Evolutionary conservation across 768 basidiomycete genomes (phyloP), one percentile per base, ranked within the genome.

Genomic region (Roridomyces roridus): DNA sequence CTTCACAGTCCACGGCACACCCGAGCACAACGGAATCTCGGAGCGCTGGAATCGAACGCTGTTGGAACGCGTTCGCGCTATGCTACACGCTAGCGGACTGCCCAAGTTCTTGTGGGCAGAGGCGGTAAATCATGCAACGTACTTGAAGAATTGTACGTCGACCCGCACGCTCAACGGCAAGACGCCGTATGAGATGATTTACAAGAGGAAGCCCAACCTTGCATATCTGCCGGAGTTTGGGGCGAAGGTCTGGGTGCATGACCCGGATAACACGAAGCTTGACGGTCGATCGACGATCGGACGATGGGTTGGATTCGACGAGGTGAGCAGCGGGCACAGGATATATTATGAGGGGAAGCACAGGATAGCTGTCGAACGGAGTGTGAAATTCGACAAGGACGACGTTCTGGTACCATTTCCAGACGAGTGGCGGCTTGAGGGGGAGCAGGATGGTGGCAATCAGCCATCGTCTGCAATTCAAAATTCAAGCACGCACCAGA

Each of bases 21-120:
- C 72, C 2, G 63, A 76, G 34, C 69, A 77, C 56, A 77, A 77
- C 52, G 73, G 78, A 14, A 53, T 79, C 11, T 72, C 76, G 0
- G 76, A 80, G 54, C 59, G 69, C 3, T 64, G 71, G 21, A 78
- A 74, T 31, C 58, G 72, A 2, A 70, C 65, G 0, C 29, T 74
- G 1, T 10, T 71, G 5, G 70, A 77, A 24, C 59, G 65, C 11
- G 67, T 70, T 9, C 59, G 66, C 1, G 74, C 77, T 0, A 66
- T 77, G 66, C 60, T 70, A 0, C 65, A 68, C 44, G 58, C 59
- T 6, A 59, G 60, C 1, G 62, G 63, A 9, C 45, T 77, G 0
- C 73, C 71, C 1, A 67, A 64, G 15, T 67, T 59, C 31, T 65
- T 78, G 12, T 80, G 76, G 74, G 69, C 52, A 2, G 71, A 74